These are phyloP conservation scores for Prillingera fragicola DNA, from an alignment of 1,284 basidiomycete genomes.

Conservation along the genomic window DNA sequence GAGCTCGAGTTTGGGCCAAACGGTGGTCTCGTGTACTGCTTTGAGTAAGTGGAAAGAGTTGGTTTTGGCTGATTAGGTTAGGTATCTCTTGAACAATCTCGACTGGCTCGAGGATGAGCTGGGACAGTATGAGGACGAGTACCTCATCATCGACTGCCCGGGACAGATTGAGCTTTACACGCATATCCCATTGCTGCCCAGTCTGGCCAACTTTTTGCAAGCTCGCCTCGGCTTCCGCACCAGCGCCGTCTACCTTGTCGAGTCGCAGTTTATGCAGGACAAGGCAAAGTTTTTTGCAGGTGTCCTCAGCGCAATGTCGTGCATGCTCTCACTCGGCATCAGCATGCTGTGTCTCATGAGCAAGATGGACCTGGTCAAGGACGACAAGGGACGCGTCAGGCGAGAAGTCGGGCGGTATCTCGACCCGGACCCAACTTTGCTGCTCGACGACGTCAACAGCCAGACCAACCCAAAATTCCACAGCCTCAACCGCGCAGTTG, in stretches of 20 bases:
- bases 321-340: slow-evolving; percentile 96
- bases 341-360: slow-evolving; percentile 98
- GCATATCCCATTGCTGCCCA: slow-evolving; percentile 92
- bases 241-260: slow-evolving; percentile 84
- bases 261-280: slow-evolving; percentile 99
- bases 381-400: slow-evolving; percentile 64
- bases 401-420: slow-evolving; percentile 80
- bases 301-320: slow-evolving; percentile 96
- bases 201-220: slow-evolving; percentile 62
- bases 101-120: slow-evolving; percentile 99
- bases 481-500: slow-evolving; percentile 87
- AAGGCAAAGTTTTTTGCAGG: slow-evolving; percentile 98
- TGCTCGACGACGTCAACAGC: slow-evolving; percentile 63
- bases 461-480: slow-evolving; percentile 81
- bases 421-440: slow-evolving; percentile 90
- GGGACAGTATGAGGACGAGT: slow-evolving; percentile 91
- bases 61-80: slow-evolving; percentile 40
- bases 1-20: slow-evolving; percentile 96
- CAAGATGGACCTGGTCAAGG: slow-evolving; percentile 96
- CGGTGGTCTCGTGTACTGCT: slow-evolving; percentile 95
- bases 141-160: slow-evolving; percentile 96
- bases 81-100: slow-evolving; percentile 92
- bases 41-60: slow-evolving; percentile 73
- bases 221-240: slow-evolving; percentile 65
- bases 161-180: slow-evolving; percentile 99